These are phyloP conservation scores for Saccharum spontaneum DNA, from an alignment of 176 grass and related monocot species.

Conservation along the genomic window DNA sequence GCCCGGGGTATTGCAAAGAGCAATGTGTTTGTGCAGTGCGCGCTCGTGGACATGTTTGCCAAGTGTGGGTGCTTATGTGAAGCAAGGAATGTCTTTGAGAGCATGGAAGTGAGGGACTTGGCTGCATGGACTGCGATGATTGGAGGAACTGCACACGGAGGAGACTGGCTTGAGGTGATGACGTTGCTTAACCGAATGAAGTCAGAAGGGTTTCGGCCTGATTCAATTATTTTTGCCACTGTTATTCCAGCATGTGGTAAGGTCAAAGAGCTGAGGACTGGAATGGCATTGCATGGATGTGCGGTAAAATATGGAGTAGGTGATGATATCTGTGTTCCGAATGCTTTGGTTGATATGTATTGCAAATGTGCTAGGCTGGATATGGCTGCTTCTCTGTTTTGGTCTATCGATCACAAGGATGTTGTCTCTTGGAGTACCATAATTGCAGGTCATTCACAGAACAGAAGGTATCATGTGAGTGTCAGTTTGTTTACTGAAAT, in stretches of 20 bases:
- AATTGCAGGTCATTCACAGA: conserved; percentile 54
- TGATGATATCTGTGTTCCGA: conserved; percentile 44
- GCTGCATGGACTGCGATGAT: conserved; percentile 55
- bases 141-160: conserved; percentile 25
- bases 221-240: conserved; percentile 58
- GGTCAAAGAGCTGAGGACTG: conserved; percentile 27
- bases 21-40: conserved; percentile 58
- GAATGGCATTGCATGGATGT: conserved; percentile 51
- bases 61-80: conserved; percentile 56
- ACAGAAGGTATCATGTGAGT: conserved; percentile 25
- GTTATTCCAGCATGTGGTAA: conserved; percentile 53
- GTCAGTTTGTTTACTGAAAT: conserved; percentile 48
- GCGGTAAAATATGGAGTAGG: conserved; percentile 29
- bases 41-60: conserved; percentile 61
- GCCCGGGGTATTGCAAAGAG: background rate
- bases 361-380: conserved; percentile 47
- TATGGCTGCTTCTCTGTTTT: conserved; percentile 38
- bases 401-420: conserved; percentile 42
- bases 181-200: conserved; percentile 38
- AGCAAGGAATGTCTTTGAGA: conserved; percentile 51
- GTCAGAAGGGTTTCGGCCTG: conserved; percentile 33
- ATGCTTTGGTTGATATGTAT: conserved; percentile 71
- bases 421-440: conserved; percentile 66
- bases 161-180: conserved; percentile 48
- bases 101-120: conserved; percentile 49